Evolutionary conservation across 176 grass and related monocot genomes (phyloP).

Genomic region (Avena sativa): DNA sequence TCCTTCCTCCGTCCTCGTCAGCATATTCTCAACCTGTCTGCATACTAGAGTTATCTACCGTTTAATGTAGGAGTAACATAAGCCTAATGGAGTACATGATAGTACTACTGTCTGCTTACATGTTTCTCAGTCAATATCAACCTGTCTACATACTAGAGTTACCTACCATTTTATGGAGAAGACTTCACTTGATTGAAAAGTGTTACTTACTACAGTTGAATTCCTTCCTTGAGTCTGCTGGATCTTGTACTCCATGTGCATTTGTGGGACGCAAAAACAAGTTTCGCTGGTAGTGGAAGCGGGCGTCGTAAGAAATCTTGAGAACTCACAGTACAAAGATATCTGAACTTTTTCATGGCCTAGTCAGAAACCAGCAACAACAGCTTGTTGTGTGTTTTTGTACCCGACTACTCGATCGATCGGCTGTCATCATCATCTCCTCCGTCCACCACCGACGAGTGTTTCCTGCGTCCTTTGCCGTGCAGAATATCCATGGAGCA

Average conservation of each 20-base stretch:
- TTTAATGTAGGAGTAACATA: too few relatives aligned
- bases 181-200: background rate
- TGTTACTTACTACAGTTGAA: too few relatives aligned
- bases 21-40: background rate
- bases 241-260: too few relatives aligned
- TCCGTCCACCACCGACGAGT: slow-evolving; percentile 30
- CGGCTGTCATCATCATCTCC: slow-evolving; percentile 10
- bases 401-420: background rate
- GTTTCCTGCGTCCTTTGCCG: background rate
- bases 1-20: background rate
- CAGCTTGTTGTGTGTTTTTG: background rate
- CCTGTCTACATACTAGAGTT: background rate
- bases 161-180: background rate
- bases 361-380: slow-evolving; percentile 32
- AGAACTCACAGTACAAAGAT: background rate
- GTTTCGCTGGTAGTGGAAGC: background rate
- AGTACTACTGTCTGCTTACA: background rate
- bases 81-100: too few relatives aligned
- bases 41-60: too few relatives aligned
- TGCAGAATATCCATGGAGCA: slow-evolving; percentile 44
- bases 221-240: too few relatives aligned
- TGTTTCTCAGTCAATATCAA: background rate
- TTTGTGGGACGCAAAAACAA: too few relatives aligned
- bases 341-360: background rate
- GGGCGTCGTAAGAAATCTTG: slow-evolving; percentile 23